These are phyloP conservation scores for Hemisphaericaspora lyxosophila DNA, from an alignment of 1,139 yeast species.

Conservation along the genomic window DNA sequence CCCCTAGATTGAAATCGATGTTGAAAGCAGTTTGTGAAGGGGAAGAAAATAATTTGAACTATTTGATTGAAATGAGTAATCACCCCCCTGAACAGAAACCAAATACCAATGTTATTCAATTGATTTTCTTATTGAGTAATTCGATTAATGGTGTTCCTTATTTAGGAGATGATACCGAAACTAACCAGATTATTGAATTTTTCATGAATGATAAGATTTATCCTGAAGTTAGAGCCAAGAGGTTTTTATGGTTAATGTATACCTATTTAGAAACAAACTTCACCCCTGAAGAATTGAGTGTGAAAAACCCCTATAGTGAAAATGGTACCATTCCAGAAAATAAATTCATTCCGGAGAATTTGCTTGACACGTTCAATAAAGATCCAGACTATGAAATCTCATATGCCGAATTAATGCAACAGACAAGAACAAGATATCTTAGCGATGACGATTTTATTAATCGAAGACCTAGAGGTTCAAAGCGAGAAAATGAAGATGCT, in stretches of 20 bases:
- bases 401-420: constrained; percentile 70
- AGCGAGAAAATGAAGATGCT: constrained; percentile 17
- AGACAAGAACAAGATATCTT: constrained; percentile 58
- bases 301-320: constrained; percentile 66
- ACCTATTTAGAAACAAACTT: constrained; percentile 75
- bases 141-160: constrained; percentile 38
- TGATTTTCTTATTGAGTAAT: constrained; percentile 72
- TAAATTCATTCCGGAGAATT: constrained; percentile 38
- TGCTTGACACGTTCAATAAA: constrained; percentile 50
- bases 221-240: constrained; percentile 65
- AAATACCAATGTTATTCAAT: constrained; percentile 59
- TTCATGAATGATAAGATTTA: constrained; percentile 53
- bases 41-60: constrained; percentile 40
- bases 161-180: constrained; percentile 14
- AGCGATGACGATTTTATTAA: constrained; percentile 39
- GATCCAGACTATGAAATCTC: constrained; percentile 72
- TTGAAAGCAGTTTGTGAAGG: constrained; percentile 72
- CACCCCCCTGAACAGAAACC: constrained; percentile 42
- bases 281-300: constrained; percentile 49
- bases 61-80: constrained; percentile 42
- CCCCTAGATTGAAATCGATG: constrained; percentile 88
- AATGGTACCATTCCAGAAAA: constrained; percentile 48
- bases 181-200: constrained; percentile 57
- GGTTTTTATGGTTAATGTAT: constrained; percentile 83
- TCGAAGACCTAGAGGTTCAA: background rate